These are phyloP conservation scores for Aspergillus glaucus DNA, from an alignment of 2,329 filamentous ascomycete genomes.

Conservation along the genomic window DNA sequence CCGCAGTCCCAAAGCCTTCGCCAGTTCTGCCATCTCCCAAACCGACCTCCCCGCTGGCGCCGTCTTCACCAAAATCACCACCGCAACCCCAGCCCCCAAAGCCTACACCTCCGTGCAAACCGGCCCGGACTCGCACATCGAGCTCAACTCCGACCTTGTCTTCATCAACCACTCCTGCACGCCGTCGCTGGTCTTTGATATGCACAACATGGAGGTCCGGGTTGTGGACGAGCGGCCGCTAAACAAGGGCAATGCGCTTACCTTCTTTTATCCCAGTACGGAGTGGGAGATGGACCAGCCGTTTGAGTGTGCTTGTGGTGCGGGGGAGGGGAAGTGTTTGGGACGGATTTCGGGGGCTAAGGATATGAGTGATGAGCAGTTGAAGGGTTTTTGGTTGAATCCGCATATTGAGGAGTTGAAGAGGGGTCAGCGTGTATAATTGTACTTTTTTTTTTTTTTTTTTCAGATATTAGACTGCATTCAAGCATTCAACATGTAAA, in stretches of 20 bases:
- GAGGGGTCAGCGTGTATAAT: slow-evolving; percentile 8
- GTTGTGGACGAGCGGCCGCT: slow-evolving; percentile 34
- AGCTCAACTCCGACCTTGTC: slow-evolving; percentile 52
- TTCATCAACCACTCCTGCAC: slow-evolving; percentile 53
- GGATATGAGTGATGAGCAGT: slow-evolving; percentile 24
- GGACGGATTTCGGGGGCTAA: slow-evolving; percentile 37
- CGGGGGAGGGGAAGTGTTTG: slow-evolving; percentile 27
- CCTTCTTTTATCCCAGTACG: slow-evolving; percentile 46
- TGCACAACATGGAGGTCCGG: slow-evolving; percentile 36
- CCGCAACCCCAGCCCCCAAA: slow-evolving; percentile 38
- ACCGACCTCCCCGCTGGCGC: slow-evolving; percentile 46
- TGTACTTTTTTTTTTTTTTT: too few species aligned
- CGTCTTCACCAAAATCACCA: slow-evolving; percentile 44
- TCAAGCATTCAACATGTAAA: background rate
- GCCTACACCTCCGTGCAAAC: slow-evolving; percentile 51
- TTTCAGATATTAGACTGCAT: too few species aligned
- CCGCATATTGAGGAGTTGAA: slow-evolving; percentile 33
- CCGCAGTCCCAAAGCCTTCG: slow-evolving; percentile 28
- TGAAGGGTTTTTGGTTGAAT: slow-evolving; percentile 39
- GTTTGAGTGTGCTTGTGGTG: slow-evolving; percentile 41
- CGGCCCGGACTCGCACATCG: slow-evolving; percentile 45
- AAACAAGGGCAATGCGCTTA: slow-evolving; percentile 37
- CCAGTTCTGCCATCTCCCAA: slow-evolving; percentile 41
- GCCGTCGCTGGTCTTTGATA: slow-evolving; percentile 50
- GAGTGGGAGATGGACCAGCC: slow-evolving; percentile 46